A percentile compares a stretch with the other conserved stretches of the same genome.
These are phyloP conservation scores for Trametes elegans DNA, from an alignment of 768 basidiomycete species.

Conservation along the genomic window DNA sequence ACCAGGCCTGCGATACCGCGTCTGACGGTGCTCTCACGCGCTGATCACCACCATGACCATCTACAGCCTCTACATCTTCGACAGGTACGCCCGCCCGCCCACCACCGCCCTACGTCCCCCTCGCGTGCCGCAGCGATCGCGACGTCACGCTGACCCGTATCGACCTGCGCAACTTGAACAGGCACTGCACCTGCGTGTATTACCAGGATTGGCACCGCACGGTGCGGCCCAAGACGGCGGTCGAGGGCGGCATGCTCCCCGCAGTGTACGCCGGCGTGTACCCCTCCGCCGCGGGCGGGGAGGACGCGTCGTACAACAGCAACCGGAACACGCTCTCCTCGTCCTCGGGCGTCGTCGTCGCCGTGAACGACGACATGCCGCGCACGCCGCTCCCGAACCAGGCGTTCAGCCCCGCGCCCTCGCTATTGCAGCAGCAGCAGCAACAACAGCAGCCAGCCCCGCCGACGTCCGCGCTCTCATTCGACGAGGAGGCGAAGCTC, in stretches of 20 bases:
- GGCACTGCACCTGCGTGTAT: conserved; percentile 91
- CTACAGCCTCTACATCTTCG: conserved; percentile 90
- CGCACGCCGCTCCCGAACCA: conserved; percentile 22
- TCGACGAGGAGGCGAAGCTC: conserved; percentile 96
- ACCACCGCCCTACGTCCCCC: not conserved
- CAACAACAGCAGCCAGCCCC: conserved; percentile 33
- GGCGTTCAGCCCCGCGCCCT: conserved; percentile 33
- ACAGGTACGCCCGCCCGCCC: conserved; percentile 56
- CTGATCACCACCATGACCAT: conserved; percentile 63
- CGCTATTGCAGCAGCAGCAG: no score
- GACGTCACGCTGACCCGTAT: conserved; percentile 1
- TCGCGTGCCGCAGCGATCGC: not conserved
- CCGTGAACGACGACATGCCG: conserved; percentile 46
- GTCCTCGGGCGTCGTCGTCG: conserved; percentile 66
- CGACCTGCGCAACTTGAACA: conserved; percentile 30
- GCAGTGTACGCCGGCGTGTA: conserved; percentile 76
- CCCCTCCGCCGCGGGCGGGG: conserved; percentile 37
- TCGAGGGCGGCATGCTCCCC: conserved; percentile 69
- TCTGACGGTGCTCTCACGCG: not conserved
- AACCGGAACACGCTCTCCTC: conserved; percentile 61
- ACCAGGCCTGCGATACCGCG: no score
- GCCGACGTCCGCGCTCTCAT: conserved; percentile 67
- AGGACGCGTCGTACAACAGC: conserved; percentile 23
- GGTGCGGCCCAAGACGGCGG: conserved; percentile 67
- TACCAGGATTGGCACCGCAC: conserved; percentile 95